Base-by-base conservation (phyloP, 139 green algal genomes). In the Chlorella sp. region DNA sequence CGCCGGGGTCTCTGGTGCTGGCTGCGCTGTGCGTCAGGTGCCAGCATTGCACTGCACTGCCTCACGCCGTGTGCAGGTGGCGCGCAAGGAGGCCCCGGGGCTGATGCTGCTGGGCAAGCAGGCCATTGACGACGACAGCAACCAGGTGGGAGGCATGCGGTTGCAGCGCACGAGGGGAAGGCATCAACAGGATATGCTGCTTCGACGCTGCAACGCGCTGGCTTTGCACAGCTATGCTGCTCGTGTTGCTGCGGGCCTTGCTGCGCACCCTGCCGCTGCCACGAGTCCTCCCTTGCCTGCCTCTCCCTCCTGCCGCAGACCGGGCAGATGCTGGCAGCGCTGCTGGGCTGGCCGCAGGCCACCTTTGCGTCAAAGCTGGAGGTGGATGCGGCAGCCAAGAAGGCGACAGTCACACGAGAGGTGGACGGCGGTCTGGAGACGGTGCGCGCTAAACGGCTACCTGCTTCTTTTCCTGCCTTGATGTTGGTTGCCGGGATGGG, bases 71-170 rank as follows among this genome's bases (percentile, higher is more conserved):
- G 51, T 60, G 51, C 51, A 60, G 51, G 51, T 98, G 21, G 93
- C 86, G 5, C 38, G 78, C 28, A 83, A 75, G 36, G 95, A 98
- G 85, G 34, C 85, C 12, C 78, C 92, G 1, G 51, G 41, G 30
- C 57, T 98, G 39, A 82, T 96, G 56, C 65, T 99, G 78, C 88
- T 98, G 68, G 96, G 96, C 34, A 98, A 98, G 92, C 96, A 99
- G 73, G 95, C 96, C 21, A 98, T 99, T 41, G 96, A 99, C 82
- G 95, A 95, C 57, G 96, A 99, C 88, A 91, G 75, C 87, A 97
- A 96, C 86, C 94, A 98, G 81, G 70, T 78, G 39, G 41, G 34
- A 21, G 34, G 18, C 44, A 51, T 6, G 44, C 44, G 44, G n/a
- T n/a, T 51, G 7, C 6, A 51, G 44, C 44, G 9, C 44, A 9